Evolutionary conservation across 1,284 basidiomycete genomes (phyloP), one percentile per base, ranked within the genome.

Genomic region (Cystodermella granulosa): DNA sequence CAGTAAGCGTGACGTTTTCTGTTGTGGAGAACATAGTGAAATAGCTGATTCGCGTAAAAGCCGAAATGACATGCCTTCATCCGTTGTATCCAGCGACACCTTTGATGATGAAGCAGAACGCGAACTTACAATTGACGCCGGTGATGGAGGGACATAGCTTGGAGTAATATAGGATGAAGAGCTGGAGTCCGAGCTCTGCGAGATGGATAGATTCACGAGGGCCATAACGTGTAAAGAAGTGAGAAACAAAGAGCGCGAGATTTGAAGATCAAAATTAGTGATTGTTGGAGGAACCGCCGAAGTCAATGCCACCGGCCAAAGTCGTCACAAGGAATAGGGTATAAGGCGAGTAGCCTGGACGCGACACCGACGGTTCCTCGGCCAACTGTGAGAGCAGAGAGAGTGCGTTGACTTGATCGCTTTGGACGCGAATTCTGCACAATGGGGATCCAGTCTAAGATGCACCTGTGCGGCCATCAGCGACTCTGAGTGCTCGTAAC

Each of bases 1-100:
- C 66, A 40, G 79, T 86, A 56, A 86, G 77, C 21, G 84, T 87
- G 52, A 74, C 61, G 62, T 87, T 81, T 63, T 87, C 84, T 87
- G 62, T 43, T 50, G 34, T 50, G 51, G 49, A 51, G 46, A 55
- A 47, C 37, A n/a, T n/a, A n/a, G n/a, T n/a, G n/a, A n/a, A n/a
- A n/a, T 54, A 46, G 46, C 44, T 43, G 50, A 43, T 49, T 37
- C 39, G 37, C 20, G 34, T 46, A 34, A 49, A 46, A 53, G 48
- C n/a, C 26, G n/a, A 8, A 31, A 43, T 26, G 43, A 59, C 68
- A 50, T 49, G 81, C 83, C 83, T 68, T 83, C 77, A 59, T 85
- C 83, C 48, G 70, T 75, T 47, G 61, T 62, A 61, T 70, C 67
- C 48, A 80, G 63, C 18, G 80, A 80, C 23, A 69, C 47, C 49